Base-by-base conservation (phyloP, 176 grass and related monocot species). In the Echinochloa phyllopogon region DNA sequence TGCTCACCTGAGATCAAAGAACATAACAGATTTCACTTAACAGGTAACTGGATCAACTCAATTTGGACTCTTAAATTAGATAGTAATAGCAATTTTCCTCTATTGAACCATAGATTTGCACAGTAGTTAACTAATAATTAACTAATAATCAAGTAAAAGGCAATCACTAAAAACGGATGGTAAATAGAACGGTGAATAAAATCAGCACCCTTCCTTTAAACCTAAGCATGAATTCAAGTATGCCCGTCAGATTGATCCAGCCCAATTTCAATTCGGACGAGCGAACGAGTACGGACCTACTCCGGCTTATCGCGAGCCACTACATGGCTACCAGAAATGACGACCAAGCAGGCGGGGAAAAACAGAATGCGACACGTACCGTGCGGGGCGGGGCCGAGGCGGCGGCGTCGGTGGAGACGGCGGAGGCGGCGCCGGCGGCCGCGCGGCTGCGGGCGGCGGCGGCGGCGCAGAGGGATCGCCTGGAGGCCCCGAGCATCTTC, bases 401-500 rank as follows among this genome's bases (percentile, higher is more conserved):
- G 29, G 52, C 2, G 72, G 81, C 39, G 48, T 68, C 45, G 41
- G 77, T 50, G 57, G 87, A 16, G 58, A 85, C 37, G 36, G 75
- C 50, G 79, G 89, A n/a, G 47, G 72, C 79, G 8, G 72, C 85
- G 12, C 39, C 61, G 39, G 85, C 80, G 15, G 87, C 80, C 0
- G 78, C 73, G 23, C 71, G 85, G 44, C 41, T 77, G 76, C 78
- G 83, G 67, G 89, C 86, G 58, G 73, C 80, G 68, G 82, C 79
- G 60, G 81, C 72, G 27, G 86, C 69, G 77, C 86, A 83, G 77
- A 92, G 74, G 44, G 93, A 94, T 72, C 96, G 90, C 87, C 93
- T 96, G 38, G 96, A 94, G 82, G 81, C 87, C 24, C 93, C 91
- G 2, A 99, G 80, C 96, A 99, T 99, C 87, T 84, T 49, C 72